Evolutionary conservation across 768 basidiomycete genomes (phyloP).

Genomic region (Collybia sp.): DNA sequence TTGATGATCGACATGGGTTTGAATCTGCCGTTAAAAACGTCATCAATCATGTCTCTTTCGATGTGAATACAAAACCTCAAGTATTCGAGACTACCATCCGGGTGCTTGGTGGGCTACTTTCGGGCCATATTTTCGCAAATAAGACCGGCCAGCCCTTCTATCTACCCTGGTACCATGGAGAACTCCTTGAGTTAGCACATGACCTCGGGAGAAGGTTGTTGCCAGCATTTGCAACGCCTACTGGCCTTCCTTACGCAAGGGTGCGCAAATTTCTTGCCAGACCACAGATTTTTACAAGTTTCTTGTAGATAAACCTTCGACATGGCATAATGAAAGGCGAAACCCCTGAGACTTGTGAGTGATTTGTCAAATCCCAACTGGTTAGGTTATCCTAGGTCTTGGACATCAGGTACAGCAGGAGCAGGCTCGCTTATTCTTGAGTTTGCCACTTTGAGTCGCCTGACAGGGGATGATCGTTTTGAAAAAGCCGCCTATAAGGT

Average conservation of each 20-base stretch:
- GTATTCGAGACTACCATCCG: constrained; percentile 97
- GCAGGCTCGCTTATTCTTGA: constrained; percentile 92
- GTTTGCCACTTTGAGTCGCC: constrained; percentile 86
- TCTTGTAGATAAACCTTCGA: constrained; percentile 70
- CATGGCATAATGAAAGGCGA: constrained; percentile 76
- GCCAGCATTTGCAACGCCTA: constrained; percentile 89
- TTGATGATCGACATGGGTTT: constrained; percentile 74
- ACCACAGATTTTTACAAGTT: constrained; percentile 4
- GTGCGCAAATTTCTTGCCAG: constrained; percentile 31
- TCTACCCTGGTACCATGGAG: constrained; percentile 80
- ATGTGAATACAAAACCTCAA: constrained; percentile 95
- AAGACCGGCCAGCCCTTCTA: constrained; percentile 61
- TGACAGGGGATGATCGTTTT: constrained; percentile 87
- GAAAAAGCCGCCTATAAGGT: constrained; percentile 81
- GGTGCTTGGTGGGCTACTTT: constrained; percentile 85
- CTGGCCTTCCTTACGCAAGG: constrained; percentile 89
- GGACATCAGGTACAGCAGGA: constrained; percentile 72
- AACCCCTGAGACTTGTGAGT: constrained; percentile 80
- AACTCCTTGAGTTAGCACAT: constrained; percentile 74
- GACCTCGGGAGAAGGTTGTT: constrained; percentile 85
- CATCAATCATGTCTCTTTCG: constrained; percentile 81
- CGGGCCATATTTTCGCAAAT: constrained; percentile 80
- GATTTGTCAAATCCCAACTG: neutral
- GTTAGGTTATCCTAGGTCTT: constrained; percentile 3
- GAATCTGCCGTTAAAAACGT: constrained; percentile 81